A percentile compares a stretch with the other conserved stretches of the same genome.
Evolutionary conservation across 2,329 filamentous ascomycete genomes (phyloP).

Genomic region (Dothideomycetes sp.): DNA sequence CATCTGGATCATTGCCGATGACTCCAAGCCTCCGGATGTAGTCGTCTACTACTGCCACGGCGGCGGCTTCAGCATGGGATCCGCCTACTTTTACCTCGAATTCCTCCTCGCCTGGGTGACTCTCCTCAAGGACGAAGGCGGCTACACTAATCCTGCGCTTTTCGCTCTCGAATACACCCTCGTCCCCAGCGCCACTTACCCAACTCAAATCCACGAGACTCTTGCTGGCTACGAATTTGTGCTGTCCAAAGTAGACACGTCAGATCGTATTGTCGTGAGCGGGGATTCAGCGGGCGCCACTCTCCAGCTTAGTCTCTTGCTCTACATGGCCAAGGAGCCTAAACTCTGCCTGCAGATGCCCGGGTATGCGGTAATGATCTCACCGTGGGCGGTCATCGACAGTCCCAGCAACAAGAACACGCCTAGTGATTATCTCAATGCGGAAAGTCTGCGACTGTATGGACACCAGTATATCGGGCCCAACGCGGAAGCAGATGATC

Average conservation of each 20-base stretch:
- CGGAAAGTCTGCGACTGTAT: constrained; percentile 54
- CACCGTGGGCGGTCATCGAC: constrained; percentile 68
- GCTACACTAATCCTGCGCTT: constrained; percentile 65
- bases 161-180: constrained; percentile 74
- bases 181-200: constrained; percentile 63
- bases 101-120: constrained; percentile 64
- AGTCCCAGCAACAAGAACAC: constrained; percentile 59
- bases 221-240: constrained; percentile 61
- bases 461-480: constrained; percentile 56
- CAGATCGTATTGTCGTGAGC: constrained; percentile 55
- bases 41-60: constrained; percentile 77
- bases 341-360: constrained; percentile 36
- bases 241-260: constrained; percentile 45
- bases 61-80: constrained; percentile 77
- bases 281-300: constrained; percentile 75
- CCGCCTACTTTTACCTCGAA: constrained; percentile 73
- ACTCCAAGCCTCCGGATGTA: constrained; percentile 54
- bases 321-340: constrained; percentile 48
- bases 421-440: constrained; percentile 63
- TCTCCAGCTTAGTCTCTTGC: constrained; percentile 60
- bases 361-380: constrained; percentile 60
- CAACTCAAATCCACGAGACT: constrained; percentile 60
- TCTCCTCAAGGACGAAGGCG: constrained; percentile 48
- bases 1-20: constrained; percentile 58
- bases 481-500: constrained; percentile 39